Evolutionary conservation across 2,329 filamentous ascomycete species (phyloP), one percentile per base, ranked within the genome.

Genomic region (Botryotinia globosa): DNA sequence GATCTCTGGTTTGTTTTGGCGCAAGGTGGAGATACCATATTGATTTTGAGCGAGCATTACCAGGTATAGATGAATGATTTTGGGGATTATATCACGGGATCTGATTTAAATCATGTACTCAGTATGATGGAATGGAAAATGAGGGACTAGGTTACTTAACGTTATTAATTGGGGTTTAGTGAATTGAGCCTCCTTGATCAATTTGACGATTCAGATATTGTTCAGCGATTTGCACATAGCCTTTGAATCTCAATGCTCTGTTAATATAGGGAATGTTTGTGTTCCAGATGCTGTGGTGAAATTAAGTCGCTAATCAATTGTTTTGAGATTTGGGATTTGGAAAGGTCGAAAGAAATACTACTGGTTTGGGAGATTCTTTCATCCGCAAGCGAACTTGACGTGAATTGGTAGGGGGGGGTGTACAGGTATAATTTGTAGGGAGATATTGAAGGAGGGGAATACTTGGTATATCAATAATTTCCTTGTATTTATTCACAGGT

Each of bases 11-110:
- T 63, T 63, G 25, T 14, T 63, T 29, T 54, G 64, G 64, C 64
- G 64, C 4, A 67, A 39, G 64, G 64, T 48, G 34, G 64, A 54
- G 45, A 67, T 67, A 67, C 45, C 64, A 67, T 39, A 29, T n/a
- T 54, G 64, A 29, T 39, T n/a, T 51, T 20, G 16, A 39, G 48
- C 25, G 25, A 63, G 25, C 25, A 63, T 67, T 54, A n/a, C 16
- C 29, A 42, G 39, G 39, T 42, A 56, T 29, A n/a, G 25, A 61
- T 18, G 22, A 34, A 58, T 58, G 22, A 14, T 37, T 39, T 29
- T 18, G 7, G n/a, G 22, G 22, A 67, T 67, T 45, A 67, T 67
- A 54, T 54, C 45, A 56, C 39, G 16, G 64, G 34, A 66, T 29
- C 25, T 25, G 59, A 18, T 62, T 39, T 42, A n/a, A 7, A n/a